Percentiles rank a stretch among this genome's conserved stretches.
Conservation (phyloP, 805 yeast species). For the Barnettozyma vustinii region DNA sequence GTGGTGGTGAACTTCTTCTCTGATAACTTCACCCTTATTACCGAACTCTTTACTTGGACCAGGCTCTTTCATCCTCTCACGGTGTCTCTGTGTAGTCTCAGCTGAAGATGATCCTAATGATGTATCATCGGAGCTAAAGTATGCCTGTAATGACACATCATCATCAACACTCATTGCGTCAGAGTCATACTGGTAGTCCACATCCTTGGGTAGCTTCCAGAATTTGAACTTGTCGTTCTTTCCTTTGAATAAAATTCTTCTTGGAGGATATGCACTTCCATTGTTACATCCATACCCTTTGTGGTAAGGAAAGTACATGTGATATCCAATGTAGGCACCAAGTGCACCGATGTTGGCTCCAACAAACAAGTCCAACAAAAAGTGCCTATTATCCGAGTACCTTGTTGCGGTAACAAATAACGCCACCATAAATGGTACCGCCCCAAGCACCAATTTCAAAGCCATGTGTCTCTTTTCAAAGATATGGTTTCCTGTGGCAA, state of each 20-base stretch:
- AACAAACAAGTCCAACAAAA: constrained; percentile 31
- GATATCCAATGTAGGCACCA: constrained; percentile 26
- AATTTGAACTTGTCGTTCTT: constrained; percentile 20
- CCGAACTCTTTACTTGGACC: neutral
- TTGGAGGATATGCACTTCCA: constrained; percentile 1
- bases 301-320: constrained; percentile 37
- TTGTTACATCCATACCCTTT: constrained; percentile 19
- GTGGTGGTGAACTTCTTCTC: neutral
- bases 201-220: constrained; percentile 31
- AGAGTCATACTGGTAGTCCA: constrained; percentile 19
- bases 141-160: neutral
- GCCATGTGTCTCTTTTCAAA: constrained; percentile 25
- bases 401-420: constrained; percentile 34
- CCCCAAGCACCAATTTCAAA: constrained; percentile 1
- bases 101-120: neutral
- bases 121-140: neutral
- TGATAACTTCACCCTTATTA: neutral
- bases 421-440: constrained; percentile 34
- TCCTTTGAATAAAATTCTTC: constrained; percentile 8
- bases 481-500: constrained; percentile 30
- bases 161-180: constrained; percentile 8
- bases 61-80: neutral
- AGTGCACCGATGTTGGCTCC: constrained; percentile 35
- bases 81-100: neutral
- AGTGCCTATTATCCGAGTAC: constrained; percentile 45